Base-by-base conservation (phyloP, 2,329 filamentous ascomycete species). In the Penicillium capsulatum region DNA sequence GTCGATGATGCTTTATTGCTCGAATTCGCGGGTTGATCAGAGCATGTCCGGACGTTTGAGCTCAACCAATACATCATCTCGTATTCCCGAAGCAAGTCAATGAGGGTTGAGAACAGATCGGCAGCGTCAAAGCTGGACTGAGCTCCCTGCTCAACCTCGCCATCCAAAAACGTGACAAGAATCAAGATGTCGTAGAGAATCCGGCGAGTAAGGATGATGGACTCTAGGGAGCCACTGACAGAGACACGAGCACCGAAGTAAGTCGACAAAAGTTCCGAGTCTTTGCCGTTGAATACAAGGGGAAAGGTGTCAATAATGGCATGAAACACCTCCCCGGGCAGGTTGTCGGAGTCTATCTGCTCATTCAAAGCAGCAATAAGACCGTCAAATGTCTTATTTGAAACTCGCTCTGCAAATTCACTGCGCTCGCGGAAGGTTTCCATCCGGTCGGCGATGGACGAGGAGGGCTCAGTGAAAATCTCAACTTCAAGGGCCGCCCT, bases 81-180 rank as follows among this genome's bases (percentile, higher is more conserved):
- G 34, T 87, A 76, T 48, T 86, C 78, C 49, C 77, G 79, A 13
- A 98, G 73, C 40, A 83, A 76, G n/a, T 73, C 70, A 22, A 92
- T 71, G 4, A 96, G 73, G 32, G 55, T 79, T 68, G 65, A 84
- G 24, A 91, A 79, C 3, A 72, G 47, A 31, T 74, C 69, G 11
- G 63, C 59, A 1, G 71, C 68, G 34, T 84, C 79, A 42, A 92
- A 83, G 17, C 83, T 77, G 7, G 86, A 56, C 11, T 85, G 78
- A 28, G 87, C 81, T 29, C 83, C 80, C 49, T 81, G 78, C 42
- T 90, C 84, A 37, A 86, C 77, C 58, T 92, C 87, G 27, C 82
- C 83, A 60, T 92, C 84, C 74, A 97, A 84, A 62, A 96, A 89
- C 7, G 92, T 76, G 11, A 94, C 73, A 5, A 98, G 74, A 2